These are phyloP conservation scores for Euphorbia corollata DNA, from an alignment of 441 rosid genomes.

Conservation along the genomic window DNA sequence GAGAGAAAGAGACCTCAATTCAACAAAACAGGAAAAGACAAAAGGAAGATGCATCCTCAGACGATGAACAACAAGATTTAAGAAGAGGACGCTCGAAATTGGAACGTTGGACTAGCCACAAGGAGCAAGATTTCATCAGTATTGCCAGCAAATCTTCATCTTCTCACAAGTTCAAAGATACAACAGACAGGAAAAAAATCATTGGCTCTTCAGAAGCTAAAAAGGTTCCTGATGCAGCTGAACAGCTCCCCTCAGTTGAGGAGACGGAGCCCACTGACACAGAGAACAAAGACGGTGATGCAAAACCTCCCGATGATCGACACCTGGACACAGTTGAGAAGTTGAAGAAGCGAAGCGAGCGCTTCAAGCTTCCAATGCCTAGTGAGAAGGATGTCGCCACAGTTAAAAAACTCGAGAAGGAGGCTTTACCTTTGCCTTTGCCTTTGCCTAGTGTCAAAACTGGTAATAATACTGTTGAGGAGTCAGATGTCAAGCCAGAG, in stretches of 20 bases:
- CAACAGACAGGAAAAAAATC: constrained; percentile 40
- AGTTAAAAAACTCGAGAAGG: constrained; percentile 61
- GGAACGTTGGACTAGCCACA: constrained; percentile 97
- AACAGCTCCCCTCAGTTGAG: constrained; percentile 39
- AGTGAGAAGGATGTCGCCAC: constrained; percentile 55
- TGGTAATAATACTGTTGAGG: constrained; percentile 36
- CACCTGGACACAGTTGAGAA: constrained; percentile 94
- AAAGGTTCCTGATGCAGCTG: constrained; percentile 29
- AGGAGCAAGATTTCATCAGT: constrained; percentile 59
- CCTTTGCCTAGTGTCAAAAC: constrained; percentile 26
- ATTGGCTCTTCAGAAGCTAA: constrained; percentile 34
- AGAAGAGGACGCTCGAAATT: constrained; percentile 79
- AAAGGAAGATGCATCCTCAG: constrained; percentile 60
- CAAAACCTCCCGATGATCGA: constrained; percentile 52
- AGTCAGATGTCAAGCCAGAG: constrained; percentile 78
- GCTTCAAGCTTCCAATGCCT: constrained; percentile 95
- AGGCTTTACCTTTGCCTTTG: constrained; percentile 24
- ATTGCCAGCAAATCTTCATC: constrained; percentile 51
- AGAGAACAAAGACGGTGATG: constrained; percentile 50
- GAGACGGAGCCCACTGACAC: constrained; percentile 38
- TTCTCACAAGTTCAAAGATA: constrained; percentile 57
- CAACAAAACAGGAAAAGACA: constrained; percentile 47
- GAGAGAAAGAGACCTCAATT: constrained; percentile 28
- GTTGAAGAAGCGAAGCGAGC: constrained; percentile 94
- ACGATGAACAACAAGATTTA: constrained; percentile 69